Evolutionary conservation across 495 filamentous ascomycete species (phyloP).

Genomic region (Cudoniella acicularis): DNA sequence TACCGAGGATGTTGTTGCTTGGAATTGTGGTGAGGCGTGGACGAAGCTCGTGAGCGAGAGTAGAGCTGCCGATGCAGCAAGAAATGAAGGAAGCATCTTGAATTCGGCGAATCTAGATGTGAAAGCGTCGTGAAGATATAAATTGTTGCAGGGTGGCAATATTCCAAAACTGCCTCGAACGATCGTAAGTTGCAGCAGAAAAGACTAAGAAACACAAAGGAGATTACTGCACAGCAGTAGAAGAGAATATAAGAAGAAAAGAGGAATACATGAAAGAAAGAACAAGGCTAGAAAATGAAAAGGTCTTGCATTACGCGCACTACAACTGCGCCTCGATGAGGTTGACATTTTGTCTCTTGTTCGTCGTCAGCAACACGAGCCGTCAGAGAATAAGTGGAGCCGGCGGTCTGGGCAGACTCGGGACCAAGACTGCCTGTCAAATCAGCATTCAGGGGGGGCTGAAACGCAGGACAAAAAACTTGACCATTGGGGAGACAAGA

Average conservation of each 20-base stretch:
- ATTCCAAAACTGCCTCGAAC: not conserved
- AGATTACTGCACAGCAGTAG: not conserved
- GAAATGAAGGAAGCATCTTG: slow-evolving; percentile 11
- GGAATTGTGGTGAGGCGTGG: slow-evolving; percentile 14
- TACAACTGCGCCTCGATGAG: not conserved
- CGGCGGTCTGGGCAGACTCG: not conserved
- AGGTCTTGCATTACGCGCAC: slow-evolving; percentile 26
- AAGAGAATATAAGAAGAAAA: not conserved
- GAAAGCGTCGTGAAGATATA: not conserved
- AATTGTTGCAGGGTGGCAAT: not conserved
- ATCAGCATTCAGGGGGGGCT: too few species aligned
- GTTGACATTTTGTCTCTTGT: not conserved
- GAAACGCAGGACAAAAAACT: too few species aligned
- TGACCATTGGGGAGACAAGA: too few species aligned
- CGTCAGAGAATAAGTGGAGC: not conserved
- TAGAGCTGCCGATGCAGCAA: slow-evolving; percentile 14
- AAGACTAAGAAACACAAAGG: not conserved
- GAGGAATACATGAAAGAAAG: not conserved
- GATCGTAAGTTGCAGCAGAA: not conserved
- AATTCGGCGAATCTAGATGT: not conserved
- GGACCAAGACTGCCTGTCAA: too few species aligned
- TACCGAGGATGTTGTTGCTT: not conserved
- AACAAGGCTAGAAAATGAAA: slow-evolving; percentile 30
- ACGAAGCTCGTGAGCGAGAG: slow-evolving; percentile 13
- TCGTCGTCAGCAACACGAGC: not conserved